phyloP scores from a whole-genome alignment of 2,329 filamentous ascomycete genomes.

The Diaporthe citri region DNA sequence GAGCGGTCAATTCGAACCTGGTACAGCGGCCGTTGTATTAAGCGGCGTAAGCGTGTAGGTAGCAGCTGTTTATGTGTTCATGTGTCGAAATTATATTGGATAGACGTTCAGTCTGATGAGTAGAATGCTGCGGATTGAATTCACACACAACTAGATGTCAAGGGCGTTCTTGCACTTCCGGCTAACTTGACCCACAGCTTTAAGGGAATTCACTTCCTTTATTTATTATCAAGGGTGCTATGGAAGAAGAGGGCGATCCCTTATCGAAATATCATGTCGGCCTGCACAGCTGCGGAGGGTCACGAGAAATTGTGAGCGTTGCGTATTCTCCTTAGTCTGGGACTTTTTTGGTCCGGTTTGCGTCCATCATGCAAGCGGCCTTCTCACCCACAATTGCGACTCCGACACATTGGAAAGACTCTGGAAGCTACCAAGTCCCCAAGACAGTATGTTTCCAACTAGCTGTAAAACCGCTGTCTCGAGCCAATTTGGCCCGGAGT shows the following conservation, averaged over 20 bases:
- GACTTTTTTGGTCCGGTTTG: background rate
- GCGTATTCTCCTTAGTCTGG: background rate
- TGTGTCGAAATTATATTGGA: background rate
- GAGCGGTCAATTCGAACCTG: no score
- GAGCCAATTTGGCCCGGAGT: background rate
- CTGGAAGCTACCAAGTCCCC: fast-evolving
- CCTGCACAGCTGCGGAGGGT: background rate
- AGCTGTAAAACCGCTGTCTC: background rate
- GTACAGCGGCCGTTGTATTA: no score
- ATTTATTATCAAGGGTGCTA: background rate
- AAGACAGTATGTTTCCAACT: background rate
- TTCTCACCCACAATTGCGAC: background rate
- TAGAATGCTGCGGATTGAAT: background rate
- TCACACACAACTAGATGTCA: background rate
- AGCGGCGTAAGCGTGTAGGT: background rate
- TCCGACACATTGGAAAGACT: background rate
- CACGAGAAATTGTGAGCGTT: background rate
- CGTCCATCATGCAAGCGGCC: background rate
- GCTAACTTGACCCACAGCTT: background rate
- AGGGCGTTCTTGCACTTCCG: background rate
- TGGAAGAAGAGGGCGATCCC: background rate
- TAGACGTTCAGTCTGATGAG: background rate
- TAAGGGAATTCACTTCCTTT: no score
- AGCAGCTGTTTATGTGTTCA: no score
- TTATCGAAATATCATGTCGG: background rate